Evolutionary conservation across 2,329 filamentous ascomycete genomes (phyloP).

Genomic region (Davidsoniella virescens): DNA sequence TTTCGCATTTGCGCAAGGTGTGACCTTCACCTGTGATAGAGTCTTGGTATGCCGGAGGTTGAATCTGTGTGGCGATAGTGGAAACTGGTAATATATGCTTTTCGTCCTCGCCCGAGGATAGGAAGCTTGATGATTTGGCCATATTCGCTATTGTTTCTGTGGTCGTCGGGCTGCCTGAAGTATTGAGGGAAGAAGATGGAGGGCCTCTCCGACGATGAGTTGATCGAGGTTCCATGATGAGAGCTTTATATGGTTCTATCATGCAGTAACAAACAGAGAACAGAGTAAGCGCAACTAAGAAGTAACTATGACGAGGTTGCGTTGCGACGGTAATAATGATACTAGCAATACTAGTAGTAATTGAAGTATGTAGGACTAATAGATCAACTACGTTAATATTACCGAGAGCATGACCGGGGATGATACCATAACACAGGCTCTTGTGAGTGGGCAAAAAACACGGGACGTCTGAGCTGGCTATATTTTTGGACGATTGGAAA

Average conservation of each 20-base stretch:
- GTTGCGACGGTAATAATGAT: no score
- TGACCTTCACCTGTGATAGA: background rate
- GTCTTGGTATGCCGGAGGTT: background rate
- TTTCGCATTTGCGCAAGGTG: background rate
- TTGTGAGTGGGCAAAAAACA: no score
- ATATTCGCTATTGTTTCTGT: conserved; percentile 3
- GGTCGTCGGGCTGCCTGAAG: background rate
- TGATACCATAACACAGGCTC: no score
- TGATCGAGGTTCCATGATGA: conserved; percentile 1
- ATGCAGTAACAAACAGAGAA: no score
- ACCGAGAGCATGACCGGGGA: no score
- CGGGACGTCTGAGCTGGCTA: no score
- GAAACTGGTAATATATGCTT: background rate
- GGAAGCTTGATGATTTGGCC: background rate
- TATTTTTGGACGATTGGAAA: background rate
- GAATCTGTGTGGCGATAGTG: background rate
- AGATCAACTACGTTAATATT: no score
- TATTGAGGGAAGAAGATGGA: background rate
- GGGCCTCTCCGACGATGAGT: background rate
- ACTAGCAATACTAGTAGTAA: no score
- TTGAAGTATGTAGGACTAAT: no score
- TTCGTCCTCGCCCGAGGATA: background rate
- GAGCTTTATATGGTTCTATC: background rate
- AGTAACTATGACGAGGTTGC: no score
- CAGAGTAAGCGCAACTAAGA: no score